Base-by-base conservation (phyloP, 2,329 filamentous ascomycete genomes). In the Cryoendolithus antarcticus region DNA sequence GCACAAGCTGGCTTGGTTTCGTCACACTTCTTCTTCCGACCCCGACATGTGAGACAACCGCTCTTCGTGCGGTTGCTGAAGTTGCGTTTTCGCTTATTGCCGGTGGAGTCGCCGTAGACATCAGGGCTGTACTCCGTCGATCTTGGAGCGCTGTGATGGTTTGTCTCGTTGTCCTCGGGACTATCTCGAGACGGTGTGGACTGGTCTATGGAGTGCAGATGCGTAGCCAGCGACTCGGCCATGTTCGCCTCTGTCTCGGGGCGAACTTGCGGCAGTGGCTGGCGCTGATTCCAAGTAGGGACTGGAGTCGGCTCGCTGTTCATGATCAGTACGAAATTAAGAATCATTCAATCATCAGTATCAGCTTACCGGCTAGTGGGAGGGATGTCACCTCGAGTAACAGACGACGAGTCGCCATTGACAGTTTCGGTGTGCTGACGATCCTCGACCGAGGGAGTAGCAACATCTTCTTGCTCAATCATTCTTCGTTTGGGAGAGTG, bases 1-100 rank as follows among this genome's bases (percentile, higher is more conserved):
- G 80, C 82, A 63, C 91, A 96, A 60, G 86, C 78, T 19, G 91
- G 91, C 60, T 93, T 93, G 39, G 74, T 75, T 66, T 96, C 91
- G 57, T 96, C 89, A 57, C 91, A 96, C 64, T 96, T 96, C 76
- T 96, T 96, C 72, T 96, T 96, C 43, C 89, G 75, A 57, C 77
- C 76, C 44, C 89, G 74, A 59, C 89, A 96, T 4, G 89, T 96
- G 62, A 93, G 77, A 60, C 89, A 96, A 27, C 88, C 86, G 7
- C 88, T 95, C 65, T 96, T 96, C 12, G 89, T 95, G 43, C 89
- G 75, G 61, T 95, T 94, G 64, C 86, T 93, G 55, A 95, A 96
- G 55, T 85, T 84, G 30, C 80, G 71, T 61, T 84, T 84, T 35
- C 80, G 65, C 60, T 81, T 19, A 19, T 19, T 82, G 82, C 21